Conservation (phyloP, 1,284 basidiomycete genomes). For the Irpex sp. region DNA sequence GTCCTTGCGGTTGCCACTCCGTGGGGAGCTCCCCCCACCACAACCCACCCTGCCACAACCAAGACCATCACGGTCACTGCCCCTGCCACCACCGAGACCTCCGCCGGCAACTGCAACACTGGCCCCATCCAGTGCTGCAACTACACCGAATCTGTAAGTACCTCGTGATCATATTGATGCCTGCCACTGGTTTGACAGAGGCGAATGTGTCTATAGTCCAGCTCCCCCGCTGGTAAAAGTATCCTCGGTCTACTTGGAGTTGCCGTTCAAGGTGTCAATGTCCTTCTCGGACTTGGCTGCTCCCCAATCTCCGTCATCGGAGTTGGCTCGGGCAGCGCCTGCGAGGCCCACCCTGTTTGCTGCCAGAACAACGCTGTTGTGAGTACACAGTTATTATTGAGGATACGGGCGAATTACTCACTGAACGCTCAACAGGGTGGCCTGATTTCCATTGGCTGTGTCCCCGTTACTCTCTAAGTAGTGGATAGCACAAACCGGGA, state of each 20-base stretch:
- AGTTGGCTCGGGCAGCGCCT: slow-evolving; percentile 14
- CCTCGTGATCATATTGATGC: too few species aligned
- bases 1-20: slow-evolving; percentile 25
- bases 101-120: slow-evolving; percentile 20
- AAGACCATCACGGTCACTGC: slow-evolving; percentile 15
- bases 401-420: neutral
- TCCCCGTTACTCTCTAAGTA: slow-evolving; percentile 9
- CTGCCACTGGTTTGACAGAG: neutral
- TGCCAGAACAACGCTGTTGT: slow-evolving; percentile 35
- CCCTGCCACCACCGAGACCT: slow-evolving; percentile 8
- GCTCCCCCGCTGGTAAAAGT: slow-evolving; percentile 11
- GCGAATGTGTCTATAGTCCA: slow-evolving; percentile 3
- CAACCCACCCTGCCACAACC: slow-evolving; percentile 7
- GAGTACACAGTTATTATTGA: slow-evolving; percentile 13
- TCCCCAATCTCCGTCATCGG: slow-evolving; percentile 20
- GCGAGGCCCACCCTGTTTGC: slow-evolving; percentile 31
- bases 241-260: slow-evolving; percentile 17
- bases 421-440: slow-evolving; percentile 6
- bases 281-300: slow-evolving; percentile 16
- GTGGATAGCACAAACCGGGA: neutral
- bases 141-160: slow-evolving; percentile 15
- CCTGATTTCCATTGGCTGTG: slow-evolving; percentile 13
- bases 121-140: slow-evolving; percentile 28
- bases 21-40: slow-evolving; percentile 7
- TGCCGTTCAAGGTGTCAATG: slow-evolving; percentile 13